phyloP scores from a whole-genome alignment of 2,329 filamentous ascomycete genomes.

The Trichoderma harzianum region DNA sequence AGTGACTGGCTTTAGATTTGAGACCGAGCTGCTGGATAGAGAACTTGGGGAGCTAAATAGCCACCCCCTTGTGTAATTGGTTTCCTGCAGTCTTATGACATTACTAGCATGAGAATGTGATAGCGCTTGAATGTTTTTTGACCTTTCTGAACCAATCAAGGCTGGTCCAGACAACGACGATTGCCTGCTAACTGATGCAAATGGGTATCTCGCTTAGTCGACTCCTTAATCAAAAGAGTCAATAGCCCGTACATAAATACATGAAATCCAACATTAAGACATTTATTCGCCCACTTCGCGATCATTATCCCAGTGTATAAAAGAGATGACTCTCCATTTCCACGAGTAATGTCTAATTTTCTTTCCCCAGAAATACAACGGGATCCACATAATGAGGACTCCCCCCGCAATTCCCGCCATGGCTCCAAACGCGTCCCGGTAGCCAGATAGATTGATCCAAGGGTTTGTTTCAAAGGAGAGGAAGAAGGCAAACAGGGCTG shows the following conservation, averaged over 20 bases:
- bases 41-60: not conserved
- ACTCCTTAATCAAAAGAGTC: constrained; percentile 11
- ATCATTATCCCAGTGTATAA: constrained; percentile 50
- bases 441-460: constrained; percentile 51
- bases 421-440: constrained; percentile 49
- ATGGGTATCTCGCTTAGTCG: constrained; percentile 10
- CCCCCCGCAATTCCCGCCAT: constrained; percentile 54
- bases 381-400: constrained; percentile 47
- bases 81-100: not conserved
- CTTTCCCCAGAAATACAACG: constrained; percentile 52
- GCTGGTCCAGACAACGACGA: not conserved
- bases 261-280: not conserved
- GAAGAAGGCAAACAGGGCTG: constrained; percentile 55
- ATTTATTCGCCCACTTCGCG: constrained; percentile 53
- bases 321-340: constrained; percentile 45
- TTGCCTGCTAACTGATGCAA: not conserved
- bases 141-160: not conserved
- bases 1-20: not conserved
- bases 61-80: not conserved
- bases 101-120: not conserved
- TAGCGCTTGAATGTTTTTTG: not conserved
- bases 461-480: constrained; percentile 59
- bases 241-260: not conserved
- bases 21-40: not conserved
- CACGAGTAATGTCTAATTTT: constrained; percentile 45